These are phyloP conservation scores for Roridomyces roridus DNA, from an alignment of 768 basidiomycete genomes.

Conservation along the genomic window DNA sequence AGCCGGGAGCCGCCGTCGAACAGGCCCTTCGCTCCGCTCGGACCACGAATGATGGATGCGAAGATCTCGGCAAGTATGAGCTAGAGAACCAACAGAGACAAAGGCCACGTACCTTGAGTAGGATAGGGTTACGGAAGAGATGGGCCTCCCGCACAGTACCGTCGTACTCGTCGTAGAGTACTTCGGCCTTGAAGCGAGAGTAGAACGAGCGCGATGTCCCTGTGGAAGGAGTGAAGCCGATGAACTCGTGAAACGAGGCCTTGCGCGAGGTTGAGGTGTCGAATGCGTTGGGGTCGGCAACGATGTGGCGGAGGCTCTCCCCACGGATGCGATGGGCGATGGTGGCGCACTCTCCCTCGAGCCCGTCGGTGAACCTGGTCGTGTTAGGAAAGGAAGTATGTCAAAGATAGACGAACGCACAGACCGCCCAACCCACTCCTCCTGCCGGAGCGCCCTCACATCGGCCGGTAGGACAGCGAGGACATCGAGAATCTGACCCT, in stretches of 20 bases:
- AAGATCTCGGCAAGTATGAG: background rate
- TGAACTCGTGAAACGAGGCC: constrained; percentile 4
- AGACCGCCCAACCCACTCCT: background rate
- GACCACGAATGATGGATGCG: constrained; percentile 7
- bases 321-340: constrained; percentile 7
- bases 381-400: background rate
- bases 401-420: background rate
- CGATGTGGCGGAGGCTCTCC: constrained; percentile 6
- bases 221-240: constrained; percentile 10
- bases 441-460: background rate
- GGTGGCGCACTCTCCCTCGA: background rate
- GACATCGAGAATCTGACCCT: constrained; percentile 9
- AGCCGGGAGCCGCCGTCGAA: background rate
- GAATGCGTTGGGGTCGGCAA: background rate
- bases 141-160: constrained; percentile 1
- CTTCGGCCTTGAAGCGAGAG: constrained; percentile 17
- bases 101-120: constrained; percentile 5
- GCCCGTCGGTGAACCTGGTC: background rate
- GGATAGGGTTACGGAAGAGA: constrained; percentile 6
- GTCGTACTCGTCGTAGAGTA: constrained; percentile 12
- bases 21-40: background rate
- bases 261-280: constrained; percentile 9
- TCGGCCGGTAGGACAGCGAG: background rate
- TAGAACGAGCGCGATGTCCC: constrained; percentile 4
- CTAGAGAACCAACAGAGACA: background rate